These are phyloP conservation scores for Candolleomyces aberdarensis DNA, from an alignment of 768 basidiomycete species.

Conservation along the genomic window DNA sequence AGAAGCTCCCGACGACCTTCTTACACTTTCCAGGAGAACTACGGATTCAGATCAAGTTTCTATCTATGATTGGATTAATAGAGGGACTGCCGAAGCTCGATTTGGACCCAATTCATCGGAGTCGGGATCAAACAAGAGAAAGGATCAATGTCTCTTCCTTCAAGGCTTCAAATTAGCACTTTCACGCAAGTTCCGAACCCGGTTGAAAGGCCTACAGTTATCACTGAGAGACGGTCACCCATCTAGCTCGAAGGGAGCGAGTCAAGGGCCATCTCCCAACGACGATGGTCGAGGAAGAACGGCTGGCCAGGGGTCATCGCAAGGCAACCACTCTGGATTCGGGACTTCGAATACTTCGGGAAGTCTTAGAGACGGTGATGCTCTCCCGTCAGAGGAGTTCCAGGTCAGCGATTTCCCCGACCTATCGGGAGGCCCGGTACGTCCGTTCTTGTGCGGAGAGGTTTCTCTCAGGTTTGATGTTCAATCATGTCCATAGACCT, in stretches of 20 bases:
- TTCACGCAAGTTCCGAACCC: not conserved
- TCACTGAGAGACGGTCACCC: not conserved
- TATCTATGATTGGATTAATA: too few relatives aligned
- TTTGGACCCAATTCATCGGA: too few relatives aligned
- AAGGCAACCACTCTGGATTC: too few relatives aligned
- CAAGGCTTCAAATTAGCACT: not conserved
- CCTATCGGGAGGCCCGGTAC: not conserved
- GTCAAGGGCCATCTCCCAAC: too few relatives aligned
- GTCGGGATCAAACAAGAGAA: not conserved
- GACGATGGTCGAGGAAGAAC: too few relatives aligned
- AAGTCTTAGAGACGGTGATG: too few relatives aligned
- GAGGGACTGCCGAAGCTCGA: too few relatives aligned
- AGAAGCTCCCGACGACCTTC: not conserved
- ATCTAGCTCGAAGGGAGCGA: not conserved
- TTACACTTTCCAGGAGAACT: not conserved
- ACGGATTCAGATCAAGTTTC: too few relatives aligned
- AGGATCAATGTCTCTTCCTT: not conserved
- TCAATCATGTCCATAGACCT: not conserved
- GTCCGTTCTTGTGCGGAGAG: not conserved
- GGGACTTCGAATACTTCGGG: too few relatives aligned
- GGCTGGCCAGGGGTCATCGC: too few relatives aligned
- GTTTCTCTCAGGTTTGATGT: not conserved
- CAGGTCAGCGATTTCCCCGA: too few relatives aligned
- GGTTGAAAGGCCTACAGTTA: not conserved
- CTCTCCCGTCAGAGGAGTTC: too few relatives aligned